Conservation (phyloP, 73 alveolate species). For the Tetrahymena elliotti region DNA sequence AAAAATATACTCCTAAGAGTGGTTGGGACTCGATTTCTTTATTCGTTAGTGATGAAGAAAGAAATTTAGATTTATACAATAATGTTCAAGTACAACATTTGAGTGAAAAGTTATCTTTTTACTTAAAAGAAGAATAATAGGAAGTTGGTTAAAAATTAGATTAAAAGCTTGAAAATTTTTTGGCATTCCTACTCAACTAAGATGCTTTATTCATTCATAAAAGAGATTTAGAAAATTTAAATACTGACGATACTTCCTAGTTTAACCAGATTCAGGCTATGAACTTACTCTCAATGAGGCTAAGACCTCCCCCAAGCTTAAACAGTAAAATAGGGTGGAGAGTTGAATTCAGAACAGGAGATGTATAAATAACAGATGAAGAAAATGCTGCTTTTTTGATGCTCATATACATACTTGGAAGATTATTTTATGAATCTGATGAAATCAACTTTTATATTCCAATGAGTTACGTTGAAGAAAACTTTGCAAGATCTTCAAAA, state of each 20-base stretch:
- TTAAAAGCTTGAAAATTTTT: constrained; percentile 73
- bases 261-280: constrained; percentile 89
- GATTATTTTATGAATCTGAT: neutral
- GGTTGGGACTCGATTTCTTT: constrained; percentile 74
- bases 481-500: constrained; percentile 65
- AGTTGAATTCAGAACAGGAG: constrained; percentile 91
- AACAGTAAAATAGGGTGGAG: constrained; percentile 91
- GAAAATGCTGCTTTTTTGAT: constrained; percentile 83
- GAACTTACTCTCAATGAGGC: constrained; percentile 94
- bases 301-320: constrained; percentile 91
- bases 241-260: constrained; percentile 69
- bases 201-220: constrained; percentile 74
- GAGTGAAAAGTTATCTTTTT: constrained; percentile 49
- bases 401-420: constrained; percentile 33
- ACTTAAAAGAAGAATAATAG: constrained; percentile 31
- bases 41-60: constrained; percentile 65
- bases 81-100: constrained; percentile 49
- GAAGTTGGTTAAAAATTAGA: constrained; percentile 43
- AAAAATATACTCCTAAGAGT: constrained; percentile 66
- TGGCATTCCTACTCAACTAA: constrained; percentile 71
- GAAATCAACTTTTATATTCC: constrained; percentile 29
- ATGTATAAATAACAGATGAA: constrained; percentile 86
- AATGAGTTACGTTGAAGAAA: constrained; percentile 38
- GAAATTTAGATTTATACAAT: constrained; percentile 46
- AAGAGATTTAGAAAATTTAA: constrained; percentile 45